phyloP scores from a whole-genome alignment of 73 alveolate species.

The Tetrahymena elliotti region DNA sequence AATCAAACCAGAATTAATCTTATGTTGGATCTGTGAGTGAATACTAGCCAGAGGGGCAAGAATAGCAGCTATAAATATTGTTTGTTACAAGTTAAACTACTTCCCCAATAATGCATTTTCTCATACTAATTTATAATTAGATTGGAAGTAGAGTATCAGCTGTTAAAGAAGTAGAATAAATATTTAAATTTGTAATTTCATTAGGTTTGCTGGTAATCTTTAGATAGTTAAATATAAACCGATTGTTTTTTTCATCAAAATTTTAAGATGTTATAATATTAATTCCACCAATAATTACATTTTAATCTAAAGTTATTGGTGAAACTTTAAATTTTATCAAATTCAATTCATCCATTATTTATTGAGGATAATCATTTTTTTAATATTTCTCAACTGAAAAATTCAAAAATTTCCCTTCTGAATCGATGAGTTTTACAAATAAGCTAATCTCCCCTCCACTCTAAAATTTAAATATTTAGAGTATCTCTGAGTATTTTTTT shows the following conservation, averaged over 20 bases:
- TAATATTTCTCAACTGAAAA: neutral
- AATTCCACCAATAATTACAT: neutral
- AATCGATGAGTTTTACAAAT: neutral
- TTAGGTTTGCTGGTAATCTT: neutral
- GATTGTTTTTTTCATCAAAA: neutral
- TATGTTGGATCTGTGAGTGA: neutral
- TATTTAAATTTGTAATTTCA: neutral
- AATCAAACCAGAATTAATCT: neutral
- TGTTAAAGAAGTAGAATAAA: neutral
- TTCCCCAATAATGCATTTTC: neutral
- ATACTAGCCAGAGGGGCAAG: neutral
- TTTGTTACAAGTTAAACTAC: neutral
- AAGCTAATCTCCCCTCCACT: neutral
- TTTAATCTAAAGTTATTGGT: neutral
- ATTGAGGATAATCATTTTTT: neutral
- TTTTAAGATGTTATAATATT: neutral
- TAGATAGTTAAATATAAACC: neutral
- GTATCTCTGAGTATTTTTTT: neutral
- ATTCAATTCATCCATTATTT: neutral
- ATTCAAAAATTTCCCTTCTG: neutral
- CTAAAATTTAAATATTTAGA: neutral
- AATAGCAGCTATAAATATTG: neutral
- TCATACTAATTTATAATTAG: neutral
- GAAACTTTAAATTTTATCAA: neutral
- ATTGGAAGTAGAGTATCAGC: neutral